These are phyloP conservation scores for Tritrichomonas foetus DNA, from an alignment of 208 protist genomes.

Conservation along the genomic window DNA sequence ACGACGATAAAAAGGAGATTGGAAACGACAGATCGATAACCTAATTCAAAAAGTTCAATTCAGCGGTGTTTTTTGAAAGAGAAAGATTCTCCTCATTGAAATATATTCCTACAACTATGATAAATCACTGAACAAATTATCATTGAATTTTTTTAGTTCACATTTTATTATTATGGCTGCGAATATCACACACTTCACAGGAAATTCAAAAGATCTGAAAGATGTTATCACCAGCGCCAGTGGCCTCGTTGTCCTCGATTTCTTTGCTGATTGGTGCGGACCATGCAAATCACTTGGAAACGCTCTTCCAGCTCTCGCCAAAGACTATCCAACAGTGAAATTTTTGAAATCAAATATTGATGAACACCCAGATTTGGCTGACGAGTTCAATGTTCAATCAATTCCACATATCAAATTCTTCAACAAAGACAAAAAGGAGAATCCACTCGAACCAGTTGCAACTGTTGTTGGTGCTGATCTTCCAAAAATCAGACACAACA, in stretches of 20 bases:
- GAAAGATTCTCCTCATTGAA: too few species aligned
- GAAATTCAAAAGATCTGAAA: neutral
- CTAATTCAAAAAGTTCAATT: too few species aligned
- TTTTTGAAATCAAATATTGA: constrained; percentile 19
- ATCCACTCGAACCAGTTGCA: neutral
- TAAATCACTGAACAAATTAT: too few species aligned
- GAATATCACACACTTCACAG: neutral
- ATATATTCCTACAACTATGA: too few species aligned
- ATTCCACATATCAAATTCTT: constrained; percentile 33
- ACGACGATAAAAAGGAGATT: too few species aligned
- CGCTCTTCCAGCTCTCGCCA: neutral
- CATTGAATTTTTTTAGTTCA: too few species aligned
- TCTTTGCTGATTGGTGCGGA: constrained; percentile 15
- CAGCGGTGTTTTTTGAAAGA: too few species aligned
- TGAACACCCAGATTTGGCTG: neutral
- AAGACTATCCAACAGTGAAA: neutral
- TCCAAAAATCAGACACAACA: neutral
- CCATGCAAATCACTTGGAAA: neutral
- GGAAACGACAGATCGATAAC: too few species aligned
- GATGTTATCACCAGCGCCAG: neutral
- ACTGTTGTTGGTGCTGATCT: neutral
- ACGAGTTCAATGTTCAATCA: neutral
- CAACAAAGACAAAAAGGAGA: neutral
- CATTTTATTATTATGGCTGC: too few species aligned
- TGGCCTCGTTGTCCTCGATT: constrained; percentile 1